Evolutionary conservation across 345 rosid genomes (phyloP), one percentile per base, ranked within the genome.

Genomic region (Microthlaspi erraticum): DNA sequence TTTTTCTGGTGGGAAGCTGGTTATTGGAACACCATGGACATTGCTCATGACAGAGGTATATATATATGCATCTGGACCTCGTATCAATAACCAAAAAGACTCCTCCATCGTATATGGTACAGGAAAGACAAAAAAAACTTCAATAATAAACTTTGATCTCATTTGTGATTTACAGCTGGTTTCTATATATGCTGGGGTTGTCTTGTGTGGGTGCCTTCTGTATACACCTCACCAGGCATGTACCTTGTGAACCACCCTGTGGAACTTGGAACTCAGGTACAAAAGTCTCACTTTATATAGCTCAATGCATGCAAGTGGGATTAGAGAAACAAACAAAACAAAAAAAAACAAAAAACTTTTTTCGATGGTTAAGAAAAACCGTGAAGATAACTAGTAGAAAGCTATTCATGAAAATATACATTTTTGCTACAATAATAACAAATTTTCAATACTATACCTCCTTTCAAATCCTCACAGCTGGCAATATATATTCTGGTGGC

Each of bases 1-100:
- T 94, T 94, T 77, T 94, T 89, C 77, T 92, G 96, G 98, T 94
- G 99, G 99, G 99, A 94, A 85, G 93, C 93, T 74, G 99, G 99
- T 59, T 94, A 91, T 69, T 91, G 93, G 98, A 92, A 72, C 84
- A 88, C 98, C 58, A 94, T 94, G 99, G 99, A 94, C 66, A 92
- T 94, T 42, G 99, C 99, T 13, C 99, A 94, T 60, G 98, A 94
- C 80, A 84, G 97, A 89, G 99, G 99, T 94, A 68, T 68, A 26
- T 23, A 20, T 20, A 23, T 26, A 26, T 26, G 55, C 72, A 48
- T 64, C 31, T 77, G 16, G 19, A 75, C 48, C 48, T 37, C 26
- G 43, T 34, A 55, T 18, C 20, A 45, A 38, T 31, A 31, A 7
- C 14, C 49, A 68, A 64, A 52, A 18, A 45, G 5, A n/a, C 29